Conservation (phyloP, 805 yeast genomes). For the Candida broadrunensis region DNA sequence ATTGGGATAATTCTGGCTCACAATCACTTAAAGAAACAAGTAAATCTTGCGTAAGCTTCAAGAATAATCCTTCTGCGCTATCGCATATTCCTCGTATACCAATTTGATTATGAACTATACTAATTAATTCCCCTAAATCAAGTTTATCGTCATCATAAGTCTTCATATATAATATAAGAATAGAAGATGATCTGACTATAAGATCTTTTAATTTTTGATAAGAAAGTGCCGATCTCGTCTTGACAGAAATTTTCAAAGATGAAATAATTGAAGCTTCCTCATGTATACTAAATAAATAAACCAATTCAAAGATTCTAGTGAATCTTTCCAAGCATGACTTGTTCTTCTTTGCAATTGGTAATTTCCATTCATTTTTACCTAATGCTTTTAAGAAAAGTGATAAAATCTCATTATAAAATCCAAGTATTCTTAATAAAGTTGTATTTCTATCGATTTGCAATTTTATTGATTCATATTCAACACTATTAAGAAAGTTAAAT, state of each 20-base stretch:
- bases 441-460: slow-evolving; percentile 32
- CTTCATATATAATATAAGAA: slow-evolving; percentile 36
- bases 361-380: slow-evolving; percentile 30
- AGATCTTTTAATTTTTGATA: slow-evolving; percentile 46
- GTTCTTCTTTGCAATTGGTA: slow-evolving; percentile 3
- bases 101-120: slow-evolving; percentile 61
- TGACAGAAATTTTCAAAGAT: slow-evolving; percentile 37
- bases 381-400: slow-evolving; percentile 29
- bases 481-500: slow-evolving; percentile 26
- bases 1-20: slow-evolving; percentile 72
- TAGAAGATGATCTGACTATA: slow-evolving; percentile 33
- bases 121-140: slow-evolving; percentile 7
- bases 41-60: slow-evolving; percentile 56
- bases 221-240: slow-evolving; percentile 39
- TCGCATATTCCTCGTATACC: slow-evolving; percentile 73
- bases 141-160: background rate
- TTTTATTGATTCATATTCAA: slow-evolving; percentile 13
- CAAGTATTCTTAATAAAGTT: slow-evolving; percentile 47
- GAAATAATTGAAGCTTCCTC: slow-evolving; percentile 48
- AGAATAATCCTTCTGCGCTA: slow-evolving; percentile 56
- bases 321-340: slow-evolving; percentile 7
- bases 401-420: slow-evolving; percentile 52
- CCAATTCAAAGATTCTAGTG: slow-evolving; percentile 34
- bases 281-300: slow-evolving; percentile 49
- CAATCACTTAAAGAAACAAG: slow-evolving; percentile 40